phyloP scores from a whole-genome alignment of 78 protist species.

The Dictyostelium citrinum region DNA sequence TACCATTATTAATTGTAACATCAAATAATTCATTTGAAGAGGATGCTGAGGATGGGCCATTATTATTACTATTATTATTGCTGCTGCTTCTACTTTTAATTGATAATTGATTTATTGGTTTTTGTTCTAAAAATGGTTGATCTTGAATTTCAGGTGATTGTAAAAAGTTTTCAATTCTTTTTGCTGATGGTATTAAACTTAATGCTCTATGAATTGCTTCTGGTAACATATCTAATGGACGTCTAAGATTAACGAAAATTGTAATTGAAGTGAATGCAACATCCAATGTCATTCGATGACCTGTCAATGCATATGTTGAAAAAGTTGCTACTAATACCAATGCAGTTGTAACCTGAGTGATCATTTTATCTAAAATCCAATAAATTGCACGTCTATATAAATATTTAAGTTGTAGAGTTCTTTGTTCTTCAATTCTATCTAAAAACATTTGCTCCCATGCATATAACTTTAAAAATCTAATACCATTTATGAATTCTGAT shows the following conservation, averaged over 20 bases:
- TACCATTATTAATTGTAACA: background rate
- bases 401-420: background rate
- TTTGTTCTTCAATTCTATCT: background rate
- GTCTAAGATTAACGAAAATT: conserved; percentile 33
- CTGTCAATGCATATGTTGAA: background rate
- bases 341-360: conserved; percentile 13
- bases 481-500: conserved; percentile 32
- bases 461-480: conserved; percentile 51
- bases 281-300: conserved; percentile 8
- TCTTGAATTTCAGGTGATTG: background rate
- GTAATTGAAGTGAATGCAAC: conserved; percentile 32
- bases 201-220: conserved; percentile 6
- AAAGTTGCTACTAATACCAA: conserved; percentile 36
- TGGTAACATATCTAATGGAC: conserved; percentile 48
- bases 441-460: conserved; percentile 53
- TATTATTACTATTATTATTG: background rate
- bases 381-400: background rate
- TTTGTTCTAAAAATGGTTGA: background rate
- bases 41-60: background rate
- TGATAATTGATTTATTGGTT: background rate
- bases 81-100: no score
- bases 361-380: background rate
- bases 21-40: background rate
- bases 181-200: background rate
- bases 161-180: conserved; percentile 20